phyloP scores from a whole-genome alignment of 345 rosid genomes.

The Aquilaria yunnanensis region DNA sequence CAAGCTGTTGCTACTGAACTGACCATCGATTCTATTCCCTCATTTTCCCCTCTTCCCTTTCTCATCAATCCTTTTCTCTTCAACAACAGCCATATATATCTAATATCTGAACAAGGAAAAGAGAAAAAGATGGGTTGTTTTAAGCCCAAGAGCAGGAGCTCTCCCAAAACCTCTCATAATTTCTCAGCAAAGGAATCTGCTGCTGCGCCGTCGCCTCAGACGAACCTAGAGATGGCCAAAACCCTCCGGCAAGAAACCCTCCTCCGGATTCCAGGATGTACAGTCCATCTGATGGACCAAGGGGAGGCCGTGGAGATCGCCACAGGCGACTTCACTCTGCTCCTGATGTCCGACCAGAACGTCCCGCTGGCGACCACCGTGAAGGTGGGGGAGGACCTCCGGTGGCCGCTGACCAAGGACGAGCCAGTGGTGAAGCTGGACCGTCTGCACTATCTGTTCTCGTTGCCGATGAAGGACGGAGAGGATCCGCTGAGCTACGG shows the following conservation, averaged over 20 bases:
- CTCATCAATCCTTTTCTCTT: neutral
- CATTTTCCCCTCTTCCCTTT: neutral
- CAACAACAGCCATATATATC: neutral
- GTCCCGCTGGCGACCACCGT: conserved; percentile 60
- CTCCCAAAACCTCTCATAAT: conserved; percentile 16
- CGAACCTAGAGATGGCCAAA: conserved; percentile 22
- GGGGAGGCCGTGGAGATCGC: conserved; percentile 80
- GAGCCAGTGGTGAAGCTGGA: conserved; percentile 88
- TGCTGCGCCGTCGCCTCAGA: conserved; percentile 6
- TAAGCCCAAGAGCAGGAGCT: conserved; percentile 18
- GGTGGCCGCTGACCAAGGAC: conserved; percentile 89
- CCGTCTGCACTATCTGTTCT: conserved; percentile 61
- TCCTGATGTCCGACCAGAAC: conserved; percentile 41
- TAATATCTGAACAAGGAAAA: neutral
- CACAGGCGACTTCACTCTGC: conserved; percentile 54
- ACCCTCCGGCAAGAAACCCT: conserved; percentile 40
- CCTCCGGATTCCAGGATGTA: conserved; percentile 59
- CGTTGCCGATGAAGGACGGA: conserved; percentile 71
- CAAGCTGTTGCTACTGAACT: conserved; percentile 5
- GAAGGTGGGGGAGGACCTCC: conserved; percentile 63
- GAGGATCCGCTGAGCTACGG: conserved; percentile 71
- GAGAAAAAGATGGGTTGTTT: conserved; percentile 45
- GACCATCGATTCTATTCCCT: conserved; percentile 6
- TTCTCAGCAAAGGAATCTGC: neutral
- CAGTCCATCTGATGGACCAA: conserved; percentile 60